Percentiles rank a stretch among this genome's conserved stretches.
Evolutionary conservation across 164 flowering plant genomes (phyloP).

Genomic region (Magnolia officinalis): DNA sequence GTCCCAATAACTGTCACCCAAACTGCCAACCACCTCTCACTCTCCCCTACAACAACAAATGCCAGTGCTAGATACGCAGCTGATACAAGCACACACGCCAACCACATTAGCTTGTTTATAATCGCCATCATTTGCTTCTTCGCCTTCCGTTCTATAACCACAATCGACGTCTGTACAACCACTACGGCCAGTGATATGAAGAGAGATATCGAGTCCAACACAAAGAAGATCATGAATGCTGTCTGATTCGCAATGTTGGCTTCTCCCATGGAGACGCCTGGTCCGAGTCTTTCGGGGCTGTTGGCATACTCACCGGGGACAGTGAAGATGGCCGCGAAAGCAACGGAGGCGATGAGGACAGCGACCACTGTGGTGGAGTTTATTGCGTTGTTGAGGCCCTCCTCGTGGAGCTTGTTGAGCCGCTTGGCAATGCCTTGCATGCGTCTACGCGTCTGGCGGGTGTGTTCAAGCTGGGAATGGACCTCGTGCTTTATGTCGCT

Average conservation of each 20-base stretch:
- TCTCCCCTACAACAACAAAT: slow-evolving; percentile 70
- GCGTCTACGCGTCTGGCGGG: slow-evolving; percentile 67
- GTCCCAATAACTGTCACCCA: slow-evolving; percentile 79
- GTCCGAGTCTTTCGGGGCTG: slow-evolving; percentile 43
- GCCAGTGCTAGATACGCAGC: slow-evolving; percentile 77
- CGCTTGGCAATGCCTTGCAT: slow-evolving; percentile 84
- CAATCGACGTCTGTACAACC: slow-evolving; percentile 92
- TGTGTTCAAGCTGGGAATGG: slow-evolving; percentile 86
- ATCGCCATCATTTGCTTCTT: slow-evolving; percentile 91
- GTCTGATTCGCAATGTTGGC: slow-evolving; percentile 62
- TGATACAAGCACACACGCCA: slow-evolving; percentile 80
- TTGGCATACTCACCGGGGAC: slow-evolving; percentile 88
- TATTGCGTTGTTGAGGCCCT: slow-evolving; percentile 95
- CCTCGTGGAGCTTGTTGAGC: slow-evolving; percentile 79
- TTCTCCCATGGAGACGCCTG: slow-evolving; percentile 58
- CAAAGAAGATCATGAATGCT: slow-evolving; percentile 69
- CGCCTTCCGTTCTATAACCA: slow-evolving; percentile 87
- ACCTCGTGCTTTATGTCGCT: slow-evolving; percentile 97
- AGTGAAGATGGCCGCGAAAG: slow-evolving; percentile 91
- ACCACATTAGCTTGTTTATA: slow-evolving; percentile 98
- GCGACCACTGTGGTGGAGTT: slow-evolving; percentile 97
- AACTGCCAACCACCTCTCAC: slow-evolving; percentile 71
- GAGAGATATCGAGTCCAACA: slow-evolving; percentile 83
- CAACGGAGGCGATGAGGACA: slow-evolving; percentile 92
- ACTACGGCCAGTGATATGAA: slow-evolving; percentile 74